Percentiles rank a stretch among this genome's conserved stretches.
Conservation (phyloP, 164 flowering plant genomes). For the Magnolia changhungtana region DNA sequence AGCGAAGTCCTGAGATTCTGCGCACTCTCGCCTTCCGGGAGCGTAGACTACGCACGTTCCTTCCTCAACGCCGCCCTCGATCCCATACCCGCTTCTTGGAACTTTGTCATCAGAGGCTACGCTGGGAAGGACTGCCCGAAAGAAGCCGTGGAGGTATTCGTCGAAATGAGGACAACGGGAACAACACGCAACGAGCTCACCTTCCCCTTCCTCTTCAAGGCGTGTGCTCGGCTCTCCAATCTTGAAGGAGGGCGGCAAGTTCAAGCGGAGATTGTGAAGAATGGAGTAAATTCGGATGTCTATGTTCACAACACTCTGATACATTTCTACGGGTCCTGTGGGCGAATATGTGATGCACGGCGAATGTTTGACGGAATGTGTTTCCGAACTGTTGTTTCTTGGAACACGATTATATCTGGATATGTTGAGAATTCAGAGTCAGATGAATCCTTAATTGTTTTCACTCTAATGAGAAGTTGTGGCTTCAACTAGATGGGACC, state of each 20-base stretch:
- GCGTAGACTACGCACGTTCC: constrained; percentile 6
- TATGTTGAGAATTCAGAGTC: constrained; percentile 5
- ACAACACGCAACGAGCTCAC: constrained; percentile 13
- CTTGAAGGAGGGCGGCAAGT: constrained; percentile 10
- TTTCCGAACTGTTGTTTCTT: constrained; percentile 11
- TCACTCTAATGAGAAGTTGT: constrained; percentile 2
- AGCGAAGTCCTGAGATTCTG: constrained; percentile 10
- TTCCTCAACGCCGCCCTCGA: neutral
- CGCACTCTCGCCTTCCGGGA: constrained; percentile 7
- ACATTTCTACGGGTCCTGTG: constrained; percentile 11
- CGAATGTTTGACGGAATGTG: constrained; percentile 16
- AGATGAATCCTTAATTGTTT: neutral
- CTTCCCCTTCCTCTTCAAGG: constrained; percentile 19
- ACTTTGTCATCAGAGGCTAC: constrained; percentile 12
- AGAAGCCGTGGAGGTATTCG: neutral
- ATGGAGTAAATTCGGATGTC: constrained; percentile 5
- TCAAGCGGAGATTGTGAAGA: constrained; percentile 7
- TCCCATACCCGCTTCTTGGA: constrained; percentile 13
- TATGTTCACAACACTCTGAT: constrained; percentile 15
- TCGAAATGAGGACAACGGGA: neutral
- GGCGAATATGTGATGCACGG: constrained; percentile 5
- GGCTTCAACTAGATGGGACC: constrained; percentile 7
- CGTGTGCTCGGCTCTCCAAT: constrained; percentile 5
- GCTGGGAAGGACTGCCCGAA: neutral
- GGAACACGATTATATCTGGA: constrained; percentile 15